A percentile compares a stretch with the other conserved stretches of the same genome.
Conservation (phyloP, 495 filamentous ascomycete genomes). For the Lentithecium fluviatile region DNA sequence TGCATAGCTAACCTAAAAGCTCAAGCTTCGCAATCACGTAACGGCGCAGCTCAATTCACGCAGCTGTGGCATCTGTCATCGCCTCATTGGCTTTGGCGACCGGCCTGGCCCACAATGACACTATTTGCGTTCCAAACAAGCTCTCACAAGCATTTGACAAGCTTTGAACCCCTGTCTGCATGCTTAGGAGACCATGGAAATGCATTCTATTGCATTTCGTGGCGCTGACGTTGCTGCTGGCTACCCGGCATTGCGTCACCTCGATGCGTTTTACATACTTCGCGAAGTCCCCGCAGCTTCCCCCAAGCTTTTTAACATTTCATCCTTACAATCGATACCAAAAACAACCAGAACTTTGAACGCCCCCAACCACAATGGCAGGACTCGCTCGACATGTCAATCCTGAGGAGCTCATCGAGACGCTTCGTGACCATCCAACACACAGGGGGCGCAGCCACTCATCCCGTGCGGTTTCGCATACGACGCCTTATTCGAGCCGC, state of each 20-base stretch:
- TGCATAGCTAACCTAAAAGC: too few relatives aligned
- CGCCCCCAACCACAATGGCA: slow-evolving; percentile 24
- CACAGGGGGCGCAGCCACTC: slow-evolving; percentile 45
- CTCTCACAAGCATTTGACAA: slow-evolving; percentile 26
- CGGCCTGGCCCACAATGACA: neutral
- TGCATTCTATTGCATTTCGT: slow-evolving; percentile 7
- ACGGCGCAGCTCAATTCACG: neutral
- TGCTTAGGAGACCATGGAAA: neutral
- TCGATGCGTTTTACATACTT: neutral
- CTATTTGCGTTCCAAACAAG: slow-evolving; percentile 5
- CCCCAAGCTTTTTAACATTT: too few relatives aligned
- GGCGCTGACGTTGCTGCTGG: neutral
- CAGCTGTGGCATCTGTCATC: neutral
- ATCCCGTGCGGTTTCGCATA: slow-evolving; percentile 49
- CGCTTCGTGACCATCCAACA: slow-evolving; percentile 41
- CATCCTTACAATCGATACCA: too few relatives aligned
- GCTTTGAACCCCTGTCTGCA: slow-evolving; percentile 1
- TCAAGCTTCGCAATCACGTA: neutral
- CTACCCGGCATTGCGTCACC: neutral
- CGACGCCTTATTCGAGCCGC: slow-evolving; percentile 62
- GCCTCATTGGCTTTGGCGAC: neutral
- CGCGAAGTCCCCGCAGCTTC: neutral
- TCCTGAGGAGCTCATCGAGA: slow-evolving; percentile 37
- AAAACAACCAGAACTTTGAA: neutral
- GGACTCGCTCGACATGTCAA: slow-evolving; percentile 34